Conservation (phyloP, 768 basidiomycete genomes). For the Mycena leptocephala region DNA sequence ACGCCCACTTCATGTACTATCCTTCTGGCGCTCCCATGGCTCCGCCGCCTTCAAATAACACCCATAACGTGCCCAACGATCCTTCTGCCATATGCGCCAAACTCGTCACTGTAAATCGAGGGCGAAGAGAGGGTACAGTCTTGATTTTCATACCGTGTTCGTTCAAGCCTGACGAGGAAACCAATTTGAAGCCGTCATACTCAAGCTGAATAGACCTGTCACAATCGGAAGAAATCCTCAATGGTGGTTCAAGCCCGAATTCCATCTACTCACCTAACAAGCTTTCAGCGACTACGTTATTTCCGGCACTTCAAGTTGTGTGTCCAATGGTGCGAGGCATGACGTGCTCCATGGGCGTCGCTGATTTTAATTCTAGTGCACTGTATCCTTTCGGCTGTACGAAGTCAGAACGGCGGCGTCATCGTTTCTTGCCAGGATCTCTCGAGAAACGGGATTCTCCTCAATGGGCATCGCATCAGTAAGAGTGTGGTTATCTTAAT, state of each 20-base stretch:
- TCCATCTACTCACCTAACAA: constrained; percentile 39
- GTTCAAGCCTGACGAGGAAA: not conserved
- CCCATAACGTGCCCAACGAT: not conserved
- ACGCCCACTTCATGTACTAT: not conserved
- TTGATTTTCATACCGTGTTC: not conserved
- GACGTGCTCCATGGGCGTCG: not conserved
- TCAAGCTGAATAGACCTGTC: constrained; percentile 75
- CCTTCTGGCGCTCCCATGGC: not conserved
- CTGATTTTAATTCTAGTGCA: constrained; percentile 1
- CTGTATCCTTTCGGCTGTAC: constrained; percentile 63
- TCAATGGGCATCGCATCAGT: constrained; percentile 80
- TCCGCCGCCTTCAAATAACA: not conserved
- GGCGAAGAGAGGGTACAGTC: constrained; percentile 75
- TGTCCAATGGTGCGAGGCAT: constrained; percentile 77
- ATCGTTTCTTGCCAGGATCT: constrained; percentile 90
- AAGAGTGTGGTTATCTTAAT: constrained; percentile 81
- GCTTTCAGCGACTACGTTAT: constrained; percentile 74
- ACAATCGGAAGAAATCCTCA: constrained; percentile 83
- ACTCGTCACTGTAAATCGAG: constrained; percentile 73
- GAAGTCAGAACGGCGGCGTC: constrained; percentile 78
- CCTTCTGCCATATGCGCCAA: constrained; percentile 75
- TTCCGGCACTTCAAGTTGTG: constrained; percentile 68
- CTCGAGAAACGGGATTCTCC: constrained; percentile 82
- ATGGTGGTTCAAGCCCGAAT: constrained; percentile 61
- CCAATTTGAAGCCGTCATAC: constrained; percentile 63